Percentiles rank a stretch among this genome's conserved stretches.
Conservation (phyloP, 176 grass and related monocot genomes). For the Carex parvula region DNA sequence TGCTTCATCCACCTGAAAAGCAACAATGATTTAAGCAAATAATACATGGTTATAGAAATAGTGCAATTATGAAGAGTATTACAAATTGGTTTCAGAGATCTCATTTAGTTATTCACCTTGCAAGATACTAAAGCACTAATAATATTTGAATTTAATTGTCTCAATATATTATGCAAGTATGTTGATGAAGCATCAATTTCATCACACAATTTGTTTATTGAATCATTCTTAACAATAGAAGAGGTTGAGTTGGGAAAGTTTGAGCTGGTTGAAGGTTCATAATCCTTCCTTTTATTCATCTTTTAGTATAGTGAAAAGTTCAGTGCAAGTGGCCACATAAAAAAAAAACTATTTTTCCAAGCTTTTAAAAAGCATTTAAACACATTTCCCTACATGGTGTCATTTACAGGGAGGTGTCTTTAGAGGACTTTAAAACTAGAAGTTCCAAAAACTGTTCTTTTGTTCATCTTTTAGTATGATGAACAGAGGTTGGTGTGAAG, state of each 20-base stretch:
- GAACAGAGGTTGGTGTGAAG: too few relatives aligned
- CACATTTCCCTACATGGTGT: too few relatives aligned
- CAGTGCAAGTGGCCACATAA: background rate
- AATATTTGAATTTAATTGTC: background rate
- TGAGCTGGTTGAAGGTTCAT: background rate
- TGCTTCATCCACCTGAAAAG: constrained; percentile 69
- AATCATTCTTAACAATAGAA: background rate
- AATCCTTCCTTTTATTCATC: background rate
- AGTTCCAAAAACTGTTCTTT: too few relatives aligned
- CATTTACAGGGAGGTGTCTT: too few relatives aligned
- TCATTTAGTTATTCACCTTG: background rate
- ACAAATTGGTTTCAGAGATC: background rate
- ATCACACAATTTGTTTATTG: background rate
- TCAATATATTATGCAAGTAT: background rate
- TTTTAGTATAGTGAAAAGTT: background rate
- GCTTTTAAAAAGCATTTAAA: too few relatives aligned
- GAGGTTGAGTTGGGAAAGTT: background rate
- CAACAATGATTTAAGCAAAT: background rate
- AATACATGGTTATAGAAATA: constrained; percentile 7
- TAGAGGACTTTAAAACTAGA: too few relatives aligned
- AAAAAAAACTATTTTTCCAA: background rate
- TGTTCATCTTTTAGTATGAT: too few relatives aligned
- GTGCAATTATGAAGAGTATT: background rate
- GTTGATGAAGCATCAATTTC: background rate
- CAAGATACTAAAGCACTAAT: background rate